Base-by-base conservation (phyloP, 257 asterid genomes). In the Solanum chmielewskii region DNA sequence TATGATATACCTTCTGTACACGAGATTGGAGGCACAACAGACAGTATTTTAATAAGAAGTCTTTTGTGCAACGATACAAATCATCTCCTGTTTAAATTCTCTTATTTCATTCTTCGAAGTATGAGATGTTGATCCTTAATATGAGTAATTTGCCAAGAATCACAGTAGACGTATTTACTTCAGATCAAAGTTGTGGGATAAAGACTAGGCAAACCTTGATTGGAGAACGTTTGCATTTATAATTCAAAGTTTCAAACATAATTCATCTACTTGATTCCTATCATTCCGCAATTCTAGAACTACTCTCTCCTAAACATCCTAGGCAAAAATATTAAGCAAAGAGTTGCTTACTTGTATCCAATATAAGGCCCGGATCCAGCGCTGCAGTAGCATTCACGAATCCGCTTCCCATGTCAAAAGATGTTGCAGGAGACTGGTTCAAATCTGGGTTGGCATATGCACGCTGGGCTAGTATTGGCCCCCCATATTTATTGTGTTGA, bases 341-440 rank as follows among this genome's bases (percentile, higher is more conserved):
- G 69, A 73, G 84, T 7, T 84, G 89, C 98, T 90, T 94, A 97
- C 99, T 92, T n/a, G 94, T 87, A 87, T 97, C 93, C 66, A 97
- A 91, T 88, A 95, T 91, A 88, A 97, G 98, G 33, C 99, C 99
- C 4, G 99, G 99, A 87, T 95, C 98, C 84, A 95, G 89, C 16
- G 99, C 97, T 27, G 95, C 95, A 29, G 99, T 97, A 84, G 98
- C 98, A 92, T 95, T 97, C 47, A 95, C 98, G 62, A 94, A 97
- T 71, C 99, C 99, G 80, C 96, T 95, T 87, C 99, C 99, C 99
- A 97, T 95, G 86, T 97, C 99, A 83, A 97, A 97, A 70, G 99
- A 95, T 78, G 99, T 96, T 45, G 99, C 99, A 11, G 99, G 99
- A 87, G 99, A 95, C 85, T 93, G 98, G 92, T 93, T 95, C 88